Conservation (phyloP, 208 protist species). For the Trichomonas vaginalis region DNA sequence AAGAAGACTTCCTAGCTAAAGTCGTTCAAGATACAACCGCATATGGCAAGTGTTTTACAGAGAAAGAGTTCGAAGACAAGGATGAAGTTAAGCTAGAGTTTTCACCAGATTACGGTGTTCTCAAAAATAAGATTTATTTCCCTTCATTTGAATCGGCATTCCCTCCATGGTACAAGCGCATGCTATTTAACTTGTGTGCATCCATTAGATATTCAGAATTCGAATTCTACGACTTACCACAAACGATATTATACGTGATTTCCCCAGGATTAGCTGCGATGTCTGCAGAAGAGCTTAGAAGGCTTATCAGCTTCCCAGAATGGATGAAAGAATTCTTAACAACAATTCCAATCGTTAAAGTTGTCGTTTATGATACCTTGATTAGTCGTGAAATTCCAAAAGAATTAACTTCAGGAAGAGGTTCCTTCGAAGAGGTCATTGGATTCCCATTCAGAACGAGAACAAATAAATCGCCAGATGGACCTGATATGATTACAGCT, state of each 20-base stretch:
- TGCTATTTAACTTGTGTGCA: not conserved
- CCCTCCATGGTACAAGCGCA: not conserved
- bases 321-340: not conserved
- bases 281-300: not conserved
- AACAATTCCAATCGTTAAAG: not conserved
- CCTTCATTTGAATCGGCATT: not conserved
- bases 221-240: not conserved
- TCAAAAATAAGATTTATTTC: not conserved
- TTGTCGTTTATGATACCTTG: not conserved
- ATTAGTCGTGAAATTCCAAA: not conserved
- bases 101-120: not conserved
- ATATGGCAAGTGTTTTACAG: not conserved
- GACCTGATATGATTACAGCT: not conserved
- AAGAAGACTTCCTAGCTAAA: not conserved
- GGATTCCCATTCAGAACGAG: not conserved
- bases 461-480: not conserved
- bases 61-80: not conserved
- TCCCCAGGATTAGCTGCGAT: not conserved
- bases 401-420: not conserved
- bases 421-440: not conserved
- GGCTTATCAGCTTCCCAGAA: not conserved
- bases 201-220: not conserved
- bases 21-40: not conserved
- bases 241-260: not conserved
- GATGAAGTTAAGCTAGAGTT: not conserved